Conservation (phyloP, 2,329 filamentous ascomycete genomes). For the Phialocephala subalpina region DNA sequence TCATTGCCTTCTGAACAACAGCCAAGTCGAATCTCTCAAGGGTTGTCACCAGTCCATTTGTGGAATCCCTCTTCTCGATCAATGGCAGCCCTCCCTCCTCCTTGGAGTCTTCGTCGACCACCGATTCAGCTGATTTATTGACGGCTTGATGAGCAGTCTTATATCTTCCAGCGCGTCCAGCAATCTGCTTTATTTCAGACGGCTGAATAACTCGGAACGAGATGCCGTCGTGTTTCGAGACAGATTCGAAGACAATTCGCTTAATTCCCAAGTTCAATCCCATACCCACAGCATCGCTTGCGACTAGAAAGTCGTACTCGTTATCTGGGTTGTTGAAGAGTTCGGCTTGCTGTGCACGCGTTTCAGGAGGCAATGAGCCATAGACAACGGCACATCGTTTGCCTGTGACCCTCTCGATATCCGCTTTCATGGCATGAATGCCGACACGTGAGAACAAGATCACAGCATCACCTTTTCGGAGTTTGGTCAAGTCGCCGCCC, state of each 20-base stretch:
- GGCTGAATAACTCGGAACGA: constrained; percentile 66
- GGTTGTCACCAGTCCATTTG: constrained; percentile 78
- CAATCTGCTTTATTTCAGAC: constrained; percentile 94
- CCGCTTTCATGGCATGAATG: constrained; percentile 80
- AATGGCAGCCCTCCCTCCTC: not conserved
- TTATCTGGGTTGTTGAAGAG: constrained; percentile 96
- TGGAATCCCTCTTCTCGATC: constrained; percentile 18
- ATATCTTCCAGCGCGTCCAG: constrained; percentile 88
- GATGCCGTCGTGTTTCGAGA: constrained; percentile 74
- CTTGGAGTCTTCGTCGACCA: not conserved
- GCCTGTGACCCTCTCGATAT: constrained; percentile 79
- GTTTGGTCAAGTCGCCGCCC: constrained; percentile 65
- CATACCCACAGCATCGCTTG: constrained; percentile 97
- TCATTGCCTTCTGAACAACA: constrained; percentile 69
- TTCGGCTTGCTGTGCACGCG: constrained; percentile 86
- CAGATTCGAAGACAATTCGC: constrained; percentile 85
- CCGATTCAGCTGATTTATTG: constrained; percentile 28
- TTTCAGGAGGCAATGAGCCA: constrained; percentile 89
- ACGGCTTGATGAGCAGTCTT: constrained; percentile 71
- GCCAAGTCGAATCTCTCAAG: constrained; percentile 75
- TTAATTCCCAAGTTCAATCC: constrained; percentile 93
- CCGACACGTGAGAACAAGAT: constrained; percentile 85
- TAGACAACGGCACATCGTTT: constrained; percentile 92
- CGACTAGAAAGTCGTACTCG: constrained; percentile 93
- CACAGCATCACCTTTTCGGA: constrained; percentile 90